Evolutionary conservation across 257 asterid genomes (phyloP).

Genomic region (Schizonepeta tenuifolia): DNA sequence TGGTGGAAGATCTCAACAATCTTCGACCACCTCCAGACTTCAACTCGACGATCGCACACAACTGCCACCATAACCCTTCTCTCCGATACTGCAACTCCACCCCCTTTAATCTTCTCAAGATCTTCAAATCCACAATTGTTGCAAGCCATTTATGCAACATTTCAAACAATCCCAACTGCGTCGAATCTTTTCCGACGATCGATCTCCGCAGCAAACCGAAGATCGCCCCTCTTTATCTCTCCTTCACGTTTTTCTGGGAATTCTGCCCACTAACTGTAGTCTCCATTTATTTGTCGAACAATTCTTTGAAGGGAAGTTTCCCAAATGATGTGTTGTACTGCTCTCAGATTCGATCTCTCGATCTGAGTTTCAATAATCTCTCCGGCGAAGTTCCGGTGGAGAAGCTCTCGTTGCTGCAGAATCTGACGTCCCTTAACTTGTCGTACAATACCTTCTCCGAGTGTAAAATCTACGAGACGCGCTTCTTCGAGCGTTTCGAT

Average conservation of each 20-base stretch:
- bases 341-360: constrained; percentile 50
- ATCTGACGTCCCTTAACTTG: constrained; percentile 50
- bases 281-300: constrained; percentile 56
- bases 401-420: constrained; percentile 39
- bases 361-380: constrained; percentile 47
- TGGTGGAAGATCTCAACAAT: constrained; percentile 55
- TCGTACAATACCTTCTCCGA: constrained; percentile 56
- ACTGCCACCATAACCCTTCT: constrained; percentile 55
- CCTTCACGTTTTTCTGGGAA: constrained; percentile 66
- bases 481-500: constrained; percentile 42
- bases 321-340: constrained; percentile 50
- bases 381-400: constrained; percentile 56
- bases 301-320: constrained; percentile 43
- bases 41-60: constrained; percentile 55
- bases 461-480: constrained; percentile 39
- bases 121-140: constrained; percentile 62
- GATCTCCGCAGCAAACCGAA: constrained; percentile 50
- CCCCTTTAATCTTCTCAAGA: constrained; percentile 45
- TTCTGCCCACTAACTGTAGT: constrained; percentile 53
- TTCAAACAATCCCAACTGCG: constrained; percentile 55
- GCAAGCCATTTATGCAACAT: constrained; percentile 64
- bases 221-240: constrained; percentile 57
- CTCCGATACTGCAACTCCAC: constrained; percentile 57
- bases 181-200: constrained; percentile 53
- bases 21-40: constrained; percentile 57